Base-by-base conservation (phyloP, 306 rosid genomes). In the Gillenia trifoliata region DNA sequence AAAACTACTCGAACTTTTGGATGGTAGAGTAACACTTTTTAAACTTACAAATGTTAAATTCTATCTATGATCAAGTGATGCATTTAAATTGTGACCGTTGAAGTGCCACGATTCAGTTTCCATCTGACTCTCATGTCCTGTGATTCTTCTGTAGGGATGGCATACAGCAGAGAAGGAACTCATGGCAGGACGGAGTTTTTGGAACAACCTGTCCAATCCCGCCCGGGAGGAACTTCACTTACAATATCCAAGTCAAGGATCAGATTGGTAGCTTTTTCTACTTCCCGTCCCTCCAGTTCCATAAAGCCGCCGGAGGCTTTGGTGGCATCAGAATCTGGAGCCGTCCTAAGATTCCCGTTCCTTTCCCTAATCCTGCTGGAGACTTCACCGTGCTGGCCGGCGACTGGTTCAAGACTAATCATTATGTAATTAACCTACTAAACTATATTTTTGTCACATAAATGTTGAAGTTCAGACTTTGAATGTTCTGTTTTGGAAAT, bases 291-390 rank as follows among this genome's bases (percentile, higher is more conserved):
- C 81, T 85, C 72, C 78, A 78, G 67, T 86, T 87, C 76, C 96
- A 90, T 63, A 90, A 90, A 84, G 96, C 96, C 41, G 96, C 92
- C 5, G 92, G 92, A 25, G 92, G 85, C 0, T 90, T 87, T 64
- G 96, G 96, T 26, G 79, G 86, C 70, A 82, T 90, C 82, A 85
- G 98, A 87, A 85, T 94, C 47, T 88, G 90, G 92, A 94, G 98
- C 79, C 96, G 98, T 23, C 98, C 97, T 6, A 74, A 68, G 73
- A 94, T 94, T 85, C 97, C 98, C 0, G 95, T 91, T 70, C 98
- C 98, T 76, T 94, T 91, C 75, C 92, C 95, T 80, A 75, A 93
- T 86, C 98, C 98, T 64, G 84, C 98, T 1, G 90, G 95, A 0
- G 98, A 94, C 83, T 83, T 87, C 77, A 79, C 86, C 68, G 34